Evolutionary conservation across 768 basidiomycete genomes (phyloP), one percentile per base, ranked within the genome.

Genomic region (Pleurotus cornucopiae): DNA sequence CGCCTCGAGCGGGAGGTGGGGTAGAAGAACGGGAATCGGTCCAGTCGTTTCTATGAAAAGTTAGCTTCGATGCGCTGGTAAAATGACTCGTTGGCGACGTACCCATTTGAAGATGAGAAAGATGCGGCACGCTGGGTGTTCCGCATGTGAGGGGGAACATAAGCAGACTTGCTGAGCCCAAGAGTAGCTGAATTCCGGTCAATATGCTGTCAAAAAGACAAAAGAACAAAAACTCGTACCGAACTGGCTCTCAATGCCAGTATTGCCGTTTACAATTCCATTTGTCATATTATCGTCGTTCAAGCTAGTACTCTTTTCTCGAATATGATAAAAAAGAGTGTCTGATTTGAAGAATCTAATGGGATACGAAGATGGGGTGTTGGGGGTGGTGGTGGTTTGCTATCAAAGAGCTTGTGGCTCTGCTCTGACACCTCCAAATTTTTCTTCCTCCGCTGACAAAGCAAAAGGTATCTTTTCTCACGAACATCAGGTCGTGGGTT

Each of bases 141-240:
- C 80, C 91, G 89, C 80, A 91, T 71, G 69, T 93, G 91, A 64
- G 91, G 91, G 63, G 91, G 91, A 67, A 94, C 89, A 78, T 94
- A 94, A 60, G 91, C 81, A 67, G 87, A 81, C 80, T 84, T 88
- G 65, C 79, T 81, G 71, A 91, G 81, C 68, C 85, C 82, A 68
- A 91, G 86, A 77, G 86, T 80, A 68, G 85, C 89, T 91, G 69
- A 5, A 55, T 53, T 55, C 47, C 30, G 49, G 44, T 57, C 38
- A 49, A 49, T 55, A 49, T 40, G 46, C 55, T 51, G 40, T 46
- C 18, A 25, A 44, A 57, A 54, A 54, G 54, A 55, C 52, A 51
- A 58, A 46, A 18, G 57, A 52, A 41, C 34, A 52, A 20, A 38
- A 52, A 57, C 56, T 56, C 83, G 62, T 61, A 89, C 89, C 80